Evolutionary conservation across 176 grass and related monocot species (phyloP), one percentile per base, ranked within the genome.

Genomic region (Rhynchospora tenuis): DNA sequence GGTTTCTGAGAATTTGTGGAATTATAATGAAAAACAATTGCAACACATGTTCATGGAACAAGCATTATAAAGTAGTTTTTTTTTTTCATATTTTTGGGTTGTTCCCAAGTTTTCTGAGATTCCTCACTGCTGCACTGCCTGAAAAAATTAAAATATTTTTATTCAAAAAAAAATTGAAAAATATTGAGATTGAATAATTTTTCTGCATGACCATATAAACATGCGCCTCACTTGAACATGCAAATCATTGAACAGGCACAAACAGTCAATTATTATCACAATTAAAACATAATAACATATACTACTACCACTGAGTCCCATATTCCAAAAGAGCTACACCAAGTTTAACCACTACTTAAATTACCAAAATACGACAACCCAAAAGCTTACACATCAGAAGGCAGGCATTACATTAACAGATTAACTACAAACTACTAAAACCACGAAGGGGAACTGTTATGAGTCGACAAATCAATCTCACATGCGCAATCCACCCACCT

Each of bases 381-480:
- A 24, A 63, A 61, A 44, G 58, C 57, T 81, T 42, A 63, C 56
- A 81, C 27, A 61, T 33, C 52, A 81, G 14, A 81, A 62, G 56
- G 24, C 42, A 22, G 20, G 24, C 56, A 81, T 43, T 24, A 24
- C 56, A 81, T 43, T 46, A 63, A 76, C 48, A 50, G 33, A 38
- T 81, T 45, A 29, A 61, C 54, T 81, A 44, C 38, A 63, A 62
- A 46, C 78, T 81, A 85, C 54, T 20, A 65, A 20, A 26, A 56
- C 54, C 9, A 56, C 2, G 2, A 85, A 85, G 23, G 61, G 26
- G 26, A 78, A 65, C 26, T 17, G 61, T 85, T 85, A n/a, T 78
- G 70, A 85, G 83, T 85, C 71, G 71, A 85, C 83, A 47, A 57
- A 67, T 65, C 20, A 51, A 48, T 59, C 57, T 85, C 42, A 26